Percentiles rank a stretch among this genome's conserved stretches.
Conservation (phyloP, 2,329 filamentous ascomycete genomes). For the Penicillium brasilianum region DNA sequence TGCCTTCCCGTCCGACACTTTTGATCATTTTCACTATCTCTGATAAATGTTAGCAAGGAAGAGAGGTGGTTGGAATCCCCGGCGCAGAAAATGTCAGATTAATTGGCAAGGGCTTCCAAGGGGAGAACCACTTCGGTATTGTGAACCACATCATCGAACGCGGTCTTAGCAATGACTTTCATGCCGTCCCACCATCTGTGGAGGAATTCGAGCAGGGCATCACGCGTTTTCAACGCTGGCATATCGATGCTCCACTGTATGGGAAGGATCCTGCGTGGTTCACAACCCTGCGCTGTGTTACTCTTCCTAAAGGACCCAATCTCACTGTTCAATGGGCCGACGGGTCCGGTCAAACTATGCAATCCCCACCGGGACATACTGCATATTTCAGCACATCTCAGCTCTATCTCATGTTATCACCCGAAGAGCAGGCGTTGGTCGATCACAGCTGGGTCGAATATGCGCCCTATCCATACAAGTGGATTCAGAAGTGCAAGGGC, state of each 20-base stretch:
- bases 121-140: not conserved
- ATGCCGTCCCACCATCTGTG: not conserved
- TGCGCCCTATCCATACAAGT: not conserved
- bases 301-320: slow-evolving; percentile 41
- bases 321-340: not conserved
- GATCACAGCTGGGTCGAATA: not conserved
- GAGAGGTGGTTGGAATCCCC: not conserved
- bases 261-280: slow-evolving; percentile 50
- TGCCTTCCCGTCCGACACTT: not conserved
- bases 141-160: not conserved
- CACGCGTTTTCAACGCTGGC: slow-evolving; percentile 56
- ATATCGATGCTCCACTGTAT: slow-evolving; percentile 56
- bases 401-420: not conserved
- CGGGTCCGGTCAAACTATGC: not conserved
- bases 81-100: not conserved
- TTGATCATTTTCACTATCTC: not conserved
- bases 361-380: not conserved
- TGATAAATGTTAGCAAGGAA: not conserved
- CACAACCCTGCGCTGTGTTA: slow-evolving; percentile 50
- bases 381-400: not conserved
- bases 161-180: not conserved
- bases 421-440: not conserved
- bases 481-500: not conserved
- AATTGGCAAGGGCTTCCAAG: not conserved
- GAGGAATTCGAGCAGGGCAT: slow-evolving; percentile 41